Evolutionary conservation across 257 asterid species (phyloP).

Genomic region (Lycium ferocissimum): DNA sequence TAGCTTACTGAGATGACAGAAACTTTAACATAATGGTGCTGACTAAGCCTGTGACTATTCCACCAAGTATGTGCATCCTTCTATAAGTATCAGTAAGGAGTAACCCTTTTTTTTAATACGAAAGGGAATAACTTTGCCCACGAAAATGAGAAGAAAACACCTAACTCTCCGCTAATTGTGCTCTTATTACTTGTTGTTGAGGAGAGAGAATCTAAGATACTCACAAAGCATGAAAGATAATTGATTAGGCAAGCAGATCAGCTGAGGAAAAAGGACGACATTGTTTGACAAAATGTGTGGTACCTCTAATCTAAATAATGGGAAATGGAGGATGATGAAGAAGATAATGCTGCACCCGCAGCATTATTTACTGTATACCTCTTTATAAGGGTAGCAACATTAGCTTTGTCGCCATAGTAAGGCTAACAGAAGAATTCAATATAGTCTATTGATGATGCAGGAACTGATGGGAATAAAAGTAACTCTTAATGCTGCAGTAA

Average conservation of each 20-base stretch:
- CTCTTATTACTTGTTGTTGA: not conserved
- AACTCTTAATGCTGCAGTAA: not conserved
- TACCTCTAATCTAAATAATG: not conserved
- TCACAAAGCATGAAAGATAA: constrained; percentile 6
- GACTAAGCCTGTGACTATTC: not conserved
- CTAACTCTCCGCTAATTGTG: not conserved
- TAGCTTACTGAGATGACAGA: constrained; percentile 18
- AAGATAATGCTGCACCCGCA: constrained; percentile 26
- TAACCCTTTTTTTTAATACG: not conserved
- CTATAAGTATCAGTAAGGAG: not conserved
- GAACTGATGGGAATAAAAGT: not conserved
- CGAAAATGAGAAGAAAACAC: not conserved
- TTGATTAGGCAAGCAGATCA: not conserved
- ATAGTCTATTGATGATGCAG: constrained; percentile 11
- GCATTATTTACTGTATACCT: not conserved
- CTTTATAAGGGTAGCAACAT: not conserved
- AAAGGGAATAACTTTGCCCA: not conserved
- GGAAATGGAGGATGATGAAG: not conserved
- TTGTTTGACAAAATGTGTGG: not conserved
- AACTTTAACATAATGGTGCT: not conserved
- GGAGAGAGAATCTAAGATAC: constrained; percentile 3
- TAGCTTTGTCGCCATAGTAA: not conserved
- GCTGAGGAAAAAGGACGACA: constrained; percentile 3
- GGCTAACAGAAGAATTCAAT: constrained; percentile 12
- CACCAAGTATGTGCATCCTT: not conserved